These are phyloP conservation scores for Tubosaeta brunneosetosa DNA, from an alignment of 768 basidiomycete species.

Conservation along the genomic window DNA sequence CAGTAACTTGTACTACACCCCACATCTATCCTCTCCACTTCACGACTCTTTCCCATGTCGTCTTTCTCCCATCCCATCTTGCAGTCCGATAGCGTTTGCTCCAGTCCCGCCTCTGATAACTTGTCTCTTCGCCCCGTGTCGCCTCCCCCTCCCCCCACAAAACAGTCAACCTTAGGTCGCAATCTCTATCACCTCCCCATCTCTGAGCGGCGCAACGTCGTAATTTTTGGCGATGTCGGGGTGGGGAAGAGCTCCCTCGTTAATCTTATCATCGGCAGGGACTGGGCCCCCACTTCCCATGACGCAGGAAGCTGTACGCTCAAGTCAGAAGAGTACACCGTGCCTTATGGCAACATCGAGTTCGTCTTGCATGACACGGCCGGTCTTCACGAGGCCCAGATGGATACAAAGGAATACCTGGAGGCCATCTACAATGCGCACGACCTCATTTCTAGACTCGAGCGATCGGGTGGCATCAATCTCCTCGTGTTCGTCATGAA, in stretches of 20 bases:
- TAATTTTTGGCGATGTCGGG: conserved; percentile 28
- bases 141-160: too few relatives aligned
- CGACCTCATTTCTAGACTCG: conserved; percentile 32
- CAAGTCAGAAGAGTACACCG: conserved; percentile 18
- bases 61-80: too few relatives aligned
- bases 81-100: too few relatives aligned
- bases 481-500: conserved; percentile 31
- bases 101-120: too few relatives aligned
- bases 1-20: too few relatives aligned
- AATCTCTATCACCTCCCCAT: background rate
- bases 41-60: too few relatives aligned
- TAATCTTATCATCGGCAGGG: conserved; percentile 33
- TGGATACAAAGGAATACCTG: conserved; percentile 21
- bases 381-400: conserved; percentile 27
- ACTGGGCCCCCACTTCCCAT: conserved; percentile 27
- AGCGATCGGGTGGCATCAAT: conserved; percentile 21
- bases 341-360: conserved; percentile 15
- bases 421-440: conserved; percentile 28
- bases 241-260: conserved; percentile 39
- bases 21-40: too few relatives aligned
- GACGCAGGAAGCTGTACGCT: conserved; percentile 36
- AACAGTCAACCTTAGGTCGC: background rate
- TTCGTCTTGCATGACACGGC: conserved; percentile 25
- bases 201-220: conserved; percentile 20
- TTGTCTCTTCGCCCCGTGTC: too few relatives aligned